These are phyloP conservation scores for Talaromyces nanjingensis DNA, from an alignment of 495 filamentous ascomycete genomes.

Conservation along the genomic window DNA sequence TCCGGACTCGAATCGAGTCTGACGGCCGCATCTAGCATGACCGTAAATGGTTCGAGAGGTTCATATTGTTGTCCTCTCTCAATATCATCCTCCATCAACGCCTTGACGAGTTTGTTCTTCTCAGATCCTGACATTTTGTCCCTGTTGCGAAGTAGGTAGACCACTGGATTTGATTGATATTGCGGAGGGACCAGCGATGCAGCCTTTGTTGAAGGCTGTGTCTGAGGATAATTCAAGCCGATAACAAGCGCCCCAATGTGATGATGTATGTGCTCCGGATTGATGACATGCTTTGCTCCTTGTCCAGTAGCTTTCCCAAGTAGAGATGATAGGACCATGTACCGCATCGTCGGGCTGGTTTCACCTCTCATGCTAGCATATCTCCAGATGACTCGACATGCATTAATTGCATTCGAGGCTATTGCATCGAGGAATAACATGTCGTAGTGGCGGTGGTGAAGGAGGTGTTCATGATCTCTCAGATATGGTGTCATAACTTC, in stretches of 20 bases:
- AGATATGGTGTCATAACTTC: not conserved
- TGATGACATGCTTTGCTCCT: slow-evolving; percentile 1
- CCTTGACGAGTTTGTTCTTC: slow-evolving; percentile 14
- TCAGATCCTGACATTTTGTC: not conserved
- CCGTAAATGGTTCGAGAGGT: slow-evolving; percentile 15
- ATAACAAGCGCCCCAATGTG: slow-evolving; percentile 24
- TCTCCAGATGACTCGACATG: slow-evolving; percentile 41
- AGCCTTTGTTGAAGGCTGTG: slow-evolving; percentile 9
- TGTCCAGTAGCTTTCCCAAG: slow-evolving; percentile 14
- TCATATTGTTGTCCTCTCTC: slow-evolving; percentile 14
- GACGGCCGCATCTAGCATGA: slow-evolving; percentile 29
- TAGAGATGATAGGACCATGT: slow-evolving; percentile 23
- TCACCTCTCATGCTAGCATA: slow-evolving; percentile 36
- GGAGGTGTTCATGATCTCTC: slow-evolving; percentile 11
- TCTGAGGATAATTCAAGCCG: slow-evolving; percentile 22
- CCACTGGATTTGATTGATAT: slow-evolving; percentile 24
- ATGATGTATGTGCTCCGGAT: slow-evolving; percentile 16
- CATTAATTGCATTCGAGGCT: slow-evolving; percentile 29
- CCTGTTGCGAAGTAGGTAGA: slow-evolving; percentile 20
- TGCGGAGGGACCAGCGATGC: slow-evolving; percentile 20
- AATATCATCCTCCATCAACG: slow-evolving; percentile 25
- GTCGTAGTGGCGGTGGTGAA: slow-evolving; percentile 16
- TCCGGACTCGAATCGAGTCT: slow-evolving; percentile 18
- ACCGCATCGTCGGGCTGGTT: slow-evolving; percentile 28
- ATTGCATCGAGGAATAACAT: slow-evolving; percentile 36